These are phyloP conservation scores for Protomyces inundatus DNA, from an alignment of 1,139 yeast genomes.

Conservation along the genomic window DNA sequence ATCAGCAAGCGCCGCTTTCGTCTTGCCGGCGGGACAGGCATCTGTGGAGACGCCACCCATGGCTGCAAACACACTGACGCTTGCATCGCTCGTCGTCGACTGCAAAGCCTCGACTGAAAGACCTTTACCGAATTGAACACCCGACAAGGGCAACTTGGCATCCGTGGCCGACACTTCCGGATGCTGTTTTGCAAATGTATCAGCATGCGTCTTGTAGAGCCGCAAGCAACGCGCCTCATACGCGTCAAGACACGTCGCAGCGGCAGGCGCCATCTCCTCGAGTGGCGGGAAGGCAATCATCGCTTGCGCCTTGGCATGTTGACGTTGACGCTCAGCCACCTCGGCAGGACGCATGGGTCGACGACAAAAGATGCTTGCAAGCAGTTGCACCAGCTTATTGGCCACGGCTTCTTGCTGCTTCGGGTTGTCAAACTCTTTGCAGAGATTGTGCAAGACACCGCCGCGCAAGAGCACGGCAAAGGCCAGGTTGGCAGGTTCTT, in stretches of 20 bases:
- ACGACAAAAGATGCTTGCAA: constrained; percentile 24
- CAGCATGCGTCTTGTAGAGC: constrained; percentile 21
- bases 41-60: constrained; percentile 1
- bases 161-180: constrained; percentile 12
- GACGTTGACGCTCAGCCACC: constrained; percentile 1
- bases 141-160: constrained; percentile 19
- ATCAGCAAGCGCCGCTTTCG: neutral
- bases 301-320: constrained; percentile 5
- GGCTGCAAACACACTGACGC: constrained; percentile 11
- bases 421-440: constrained; percentile 17
- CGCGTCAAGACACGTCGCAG: constrained; percentile 15
- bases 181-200: constrained; percentile 11
- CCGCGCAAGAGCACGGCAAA: constrained; percentile 25
- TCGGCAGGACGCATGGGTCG: constrained; percentile 23
- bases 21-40: neutral
- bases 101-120: neutral
- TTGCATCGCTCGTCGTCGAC: neutral
- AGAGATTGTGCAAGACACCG: constrained; percentile 26
- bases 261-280: constrained; percentile 4
- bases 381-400: constrained; percentile 9
- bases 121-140: neutral
- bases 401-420: constrained; percentile 15
- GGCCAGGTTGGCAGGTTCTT: constrained; percentile 26
- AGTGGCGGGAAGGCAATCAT: constrained; percentile 15
- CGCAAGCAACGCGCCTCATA: constrained; percentile 21